phyloP scores from a whole-genome alignment of 768 basidiomycete species.

The Hypholoma sublateritium region DNA sequence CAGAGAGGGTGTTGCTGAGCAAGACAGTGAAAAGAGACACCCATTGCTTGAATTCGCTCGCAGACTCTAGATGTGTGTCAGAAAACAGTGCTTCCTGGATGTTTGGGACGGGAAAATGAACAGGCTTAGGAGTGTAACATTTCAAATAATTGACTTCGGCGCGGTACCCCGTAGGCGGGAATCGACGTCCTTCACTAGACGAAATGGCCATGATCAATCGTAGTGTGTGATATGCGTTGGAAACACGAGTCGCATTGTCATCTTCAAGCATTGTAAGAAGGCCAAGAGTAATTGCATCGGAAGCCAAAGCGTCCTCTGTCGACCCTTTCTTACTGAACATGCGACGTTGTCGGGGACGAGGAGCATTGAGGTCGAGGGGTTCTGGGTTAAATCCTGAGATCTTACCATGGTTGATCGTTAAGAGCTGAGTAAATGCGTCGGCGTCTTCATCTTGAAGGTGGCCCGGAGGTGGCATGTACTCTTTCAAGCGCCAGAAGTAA shows the following conservation, averaged over 20 bases:
- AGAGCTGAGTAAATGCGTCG: constrained; percentile 67
- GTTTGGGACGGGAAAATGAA: constrained; percentile 26
- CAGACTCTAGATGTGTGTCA: constrained; percentile 35
- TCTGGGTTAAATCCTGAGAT: constrained; percentile 63
- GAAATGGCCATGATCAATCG: constrained; percentile 52
- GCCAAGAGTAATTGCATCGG: constrained; percentile 49
- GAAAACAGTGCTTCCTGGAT: constrained; percentile 38
- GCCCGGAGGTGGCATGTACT: constrained; percentile 58
- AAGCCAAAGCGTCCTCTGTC: constrained; percentile 30
- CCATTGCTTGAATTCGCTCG: constrained; percentile 61
- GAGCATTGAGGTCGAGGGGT: constrained; percentile 39
- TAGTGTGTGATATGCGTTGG: constrained; percentile 64
- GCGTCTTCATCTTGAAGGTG: constrained; percentile 67
- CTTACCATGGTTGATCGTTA: constrained; percentile 57
- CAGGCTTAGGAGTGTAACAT: constrained; percentile 39
- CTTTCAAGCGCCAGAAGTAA: constrained; percentile 86
- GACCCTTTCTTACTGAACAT: constrained; percentile 10
- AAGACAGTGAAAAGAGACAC: constrained; percentile 55
- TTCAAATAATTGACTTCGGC: constrained; percentile 50
- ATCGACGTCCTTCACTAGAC: constrained; percentile 26
- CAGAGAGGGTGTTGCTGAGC: constrained; percentile 58
- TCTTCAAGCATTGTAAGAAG: constrained; percentile 62
- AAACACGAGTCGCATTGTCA: constrained; percentile 44
- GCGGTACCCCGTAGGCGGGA: constrained; percentile 37
- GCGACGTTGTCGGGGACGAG: constrained; percentile 39